These are phyloP conservation scores for Candida wancherniae DNA, from an alignment of 805 yeast genomes.

Conservation along the genomic window DNA sequence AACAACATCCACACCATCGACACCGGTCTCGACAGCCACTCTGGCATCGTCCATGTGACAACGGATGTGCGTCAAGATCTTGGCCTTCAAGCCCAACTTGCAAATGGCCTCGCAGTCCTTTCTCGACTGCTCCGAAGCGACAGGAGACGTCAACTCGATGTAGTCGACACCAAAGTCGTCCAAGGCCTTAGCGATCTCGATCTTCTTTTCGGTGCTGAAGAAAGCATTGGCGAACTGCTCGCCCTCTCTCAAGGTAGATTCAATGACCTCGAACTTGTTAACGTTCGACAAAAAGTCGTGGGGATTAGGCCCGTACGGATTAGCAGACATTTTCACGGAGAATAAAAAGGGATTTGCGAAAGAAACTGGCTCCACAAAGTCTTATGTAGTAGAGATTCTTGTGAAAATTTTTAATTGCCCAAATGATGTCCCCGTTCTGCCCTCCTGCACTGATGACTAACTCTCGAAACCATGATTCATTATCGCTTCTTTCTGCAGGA, in stretches of 20 bases:
- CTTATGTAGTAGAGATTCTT: no score
- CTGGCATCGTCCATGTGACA: constrained; percentile 60
- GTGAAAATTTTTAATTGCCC: no score
- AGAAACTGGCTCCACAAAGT: no score
- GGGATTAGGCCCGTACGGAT: constrained; percentile 59
- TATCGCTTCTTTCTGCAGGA: no score
- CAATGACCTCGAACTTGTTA: constrained; percentile 48
- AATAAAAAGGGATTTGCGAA: constrained; percentile 1
- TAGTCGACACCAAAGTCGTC: constrained; percentile 60
- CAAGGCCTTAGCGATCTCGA: constrained; percentile 55
- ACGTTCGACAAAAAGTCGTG: constrained; percentile 54
- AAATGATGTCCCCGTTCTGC: no score
- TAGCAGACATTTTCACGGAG: constrained; percentile 21
- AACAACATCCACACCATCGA: constrained; percentile 58
- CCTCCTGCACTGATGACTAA: no score
- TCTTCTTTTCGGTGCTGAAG: constrained; percentile 51
- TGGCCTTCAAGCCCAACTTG: constrained; percentile 54
- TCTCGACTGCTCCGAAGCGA: constrained; percentile 55
- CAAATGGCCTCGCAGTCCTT: constrained; percentile 56
- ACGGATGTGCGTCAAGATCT: constrained; percentile 55
- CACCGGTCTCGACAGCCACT: constrained; percentile 59
- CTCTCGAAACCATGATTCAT: no score
- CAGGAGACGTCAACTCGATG: constrained; percentile 57
- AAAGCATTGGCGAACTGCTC: constrained; percentile 63
- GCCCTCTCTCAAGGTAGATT: constrained; percentile 58